Evolutionary conservation across 352 stramenopile genomes (phyloP), one percentile per base, ranked within the genome.

Genomic region (Phytopythium kandeliae): DNA sequence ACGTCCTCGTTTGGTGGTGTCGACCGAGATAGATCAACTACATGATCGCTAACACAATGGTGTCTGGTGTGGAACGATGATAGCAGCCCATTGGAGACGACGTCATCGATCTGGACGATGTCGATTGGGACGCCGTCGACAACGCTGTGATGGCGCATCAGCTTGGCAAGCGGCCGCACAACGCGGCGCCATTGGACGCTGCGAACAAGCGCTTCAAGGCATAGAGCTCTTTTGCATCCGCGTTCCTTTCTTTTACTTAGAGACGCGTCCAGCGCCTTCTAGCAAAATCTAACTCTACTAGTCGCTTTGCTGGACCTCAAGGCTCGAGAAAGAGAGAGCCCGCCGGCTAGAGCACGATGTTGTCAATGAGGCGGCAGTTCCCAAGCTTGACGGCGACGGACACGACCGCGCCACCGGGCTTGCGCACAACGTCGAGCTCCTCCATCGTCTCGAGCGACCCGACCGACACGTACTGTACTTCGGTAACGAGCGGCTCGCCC

Each of bases 291-390:
- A 48, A 35, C 42, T 48, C 42, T 26, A 30, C 31, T n/a, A 8
- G 45, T 55, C 9, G 21, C 1, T 16, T 16, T 25, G 9, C 40
- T 26, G 17, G 24, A 36, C 54, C 19, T 15, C 34, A 16, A 37
- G 34, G 13, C 34, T 6, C 17, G 13, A 15, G 28, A 31, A 31
- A 9, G 28, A 31, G 28, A 4, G 28, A 31, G 1, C 6, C 19
- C 13, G 2, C 11, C 11, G 7, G 46, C 52, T 70, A 91, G 36
- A 96, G 46, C 25, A 94, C 74, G 34, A 99, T 91, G 59, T 98
- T 99, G 69, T 99, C 97, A 68, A 99, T 99, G 43, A 99, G 79
- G 44, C 97, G 87, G 40, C 97, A 97, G 13, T 86, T 85, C 35
- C 96, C 97, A 48, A 99, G 68, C 49, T 96, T 96, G 37, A 97